phyloP scores from a whole-genome alignment of 139 green algal genomes.

The Tetradesmus obliquus region DNA sequence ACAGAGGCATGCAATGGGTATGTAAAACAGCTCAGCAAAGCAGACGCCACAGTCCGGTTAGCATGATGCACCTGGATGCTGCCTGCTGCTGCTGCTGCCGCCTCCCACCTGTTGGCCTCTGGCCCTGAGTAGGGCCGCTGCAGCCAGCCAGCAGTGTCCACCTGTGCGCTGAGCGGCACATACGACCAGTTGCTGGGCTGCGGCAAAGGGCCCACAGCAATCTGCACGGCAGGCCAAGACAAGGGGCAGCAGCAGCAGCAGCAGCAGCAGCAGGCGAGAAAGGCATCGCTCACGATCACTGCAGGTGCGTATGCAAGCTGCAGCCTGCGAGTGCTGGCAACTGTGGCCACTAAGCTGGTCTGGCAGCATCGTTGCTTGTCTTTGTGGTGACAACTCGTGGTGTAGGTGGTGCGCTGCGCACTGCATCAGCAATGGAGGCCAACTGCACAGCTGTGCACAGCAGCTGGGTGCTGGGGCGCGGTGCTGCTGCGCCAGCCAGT shows the following conservation, averaged over 20 bases:
- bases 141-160: slow-evolving; percentile 9
- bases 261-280: not conserved
- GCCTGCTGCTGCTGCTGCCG: not conserved
- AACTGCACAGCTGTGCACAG: not conserved
- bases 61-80: no score
- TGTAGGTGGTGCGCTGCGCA: no score
- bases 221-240: not conserved
- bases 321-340: no score
- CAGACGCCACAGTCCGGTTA: no score
- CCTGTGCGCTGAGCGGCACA: not conserved
- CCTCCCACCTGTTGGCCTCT: slow-evolving; percentile 19
- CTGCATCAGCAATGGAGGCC: not conserved
- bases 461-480: no score
- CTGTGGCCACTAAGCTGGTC: no score
- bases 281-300: no score
- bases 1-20: no score
- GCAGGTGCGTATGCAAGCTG: no score
- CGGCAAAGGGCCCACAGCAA: slow-evolving; percentile 16
- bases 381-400: no score
- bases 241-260: not conserved
- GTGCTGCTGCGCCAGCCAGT: not conserved
- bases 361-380: no score
- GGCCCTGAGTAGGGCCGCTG: slow-evolving; percentile 35
- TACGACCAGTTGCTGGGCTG: not conserved
- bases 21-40: no score